Conservation (phyloP, 2,329 filamentous ascomycete genomes). For the Fusarium marasasianum region DNA sequence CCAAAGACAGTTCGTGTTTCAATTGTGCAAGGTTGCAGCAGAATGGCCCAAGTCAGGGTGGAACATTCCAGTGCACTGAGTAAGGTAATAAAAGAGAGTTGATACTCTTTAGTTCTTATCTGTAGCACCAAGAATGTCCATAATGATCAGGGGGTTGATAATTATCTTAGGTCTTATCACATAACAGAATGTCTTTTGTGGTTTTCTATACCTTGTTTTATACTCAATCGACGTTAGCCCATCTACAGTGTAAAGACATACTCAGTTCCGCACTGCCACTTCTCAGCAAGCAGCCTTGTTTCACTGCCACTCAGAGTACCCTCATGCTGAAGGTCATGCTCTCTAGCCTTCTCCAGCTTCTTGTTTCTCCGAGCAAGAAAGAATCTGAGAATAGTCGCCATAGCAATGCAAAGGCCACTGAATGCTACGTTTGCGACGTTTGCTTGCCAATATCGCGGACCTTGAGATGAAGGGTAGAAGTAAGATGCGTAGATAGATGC, state of each 20-base stretch:
- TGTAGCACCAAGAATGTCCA: too few species aligned
- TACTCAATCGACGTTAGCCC: neutral
- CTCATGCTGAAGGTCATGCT: neutral
- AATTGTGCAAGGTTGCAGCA: too few species aligned
- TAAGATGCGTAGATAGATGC: constrained; percentile 10
- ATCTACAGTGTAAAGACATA: neutral
- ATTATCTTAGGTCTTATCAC: too few species aligned
- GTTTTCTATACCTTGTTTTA: neutral
- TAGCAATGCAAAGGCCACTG: constrained; percentile 5
- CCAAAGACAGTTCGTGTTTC: too few species aligned
- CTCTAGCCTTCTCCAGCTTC: neutral
- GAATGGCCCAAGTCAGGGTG: too few species aligned
- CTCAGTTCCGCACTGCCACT: constrained; percentile 12
- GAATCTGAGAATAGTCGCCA: constrained; percentile 1
- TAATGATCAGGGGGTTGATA: too few species aligned
- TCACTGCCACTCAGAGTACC: neutral
- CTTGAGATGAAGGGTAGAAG: constrained; percentile 1
- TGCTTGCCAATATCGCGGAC: constrained; percentile 1
- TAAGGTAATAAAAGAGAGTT: too few species aligned
- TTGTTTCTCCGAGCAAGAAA: neutral
- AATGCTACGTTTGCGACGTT: constrained; percentile 6
- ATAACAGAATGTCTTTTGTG: too few species aligned
- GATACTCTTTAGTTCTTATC: too few species aligned
- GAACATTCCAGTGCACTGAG: too few species aligned
- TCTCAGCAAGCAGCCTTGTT: neutral